phyloP scores from a whole-genome alignment of 73 alveolate genomes.

The Durusdinium trenchii region DNA sequence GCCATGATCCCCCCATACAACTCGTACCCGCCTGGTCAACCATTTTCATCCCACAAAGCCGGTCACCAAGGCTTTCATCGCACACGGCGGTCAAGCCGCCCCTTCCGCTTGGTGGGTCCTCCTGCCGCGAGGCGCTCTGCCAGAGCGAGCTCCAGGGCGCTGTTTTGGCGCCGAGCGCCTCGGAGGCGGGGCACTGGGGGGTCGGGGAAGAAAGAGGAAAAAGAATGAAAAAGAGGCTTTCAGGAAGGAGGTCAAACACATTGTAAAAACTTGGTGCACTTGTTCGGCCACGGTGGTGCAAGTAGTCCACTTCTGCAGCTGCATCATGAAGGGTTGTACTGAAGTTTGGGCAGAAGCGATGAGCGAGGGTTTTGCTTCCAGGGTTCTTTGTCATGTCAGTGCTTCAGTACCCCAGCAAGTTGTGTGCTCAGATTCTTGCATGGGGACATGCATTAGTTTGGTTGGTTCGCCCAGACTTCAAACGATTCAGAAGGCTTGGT shows the following conservation, averaged over 20 bases:
- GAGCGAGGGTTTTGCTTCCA: not conserved
- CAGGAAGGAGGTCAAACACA: not conserved
- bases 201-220: not conserved
- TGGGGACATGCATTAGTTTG: no score
- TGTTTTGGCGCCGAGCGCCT: constrained; percentile 64
- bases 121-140: constrained; percentile 62
- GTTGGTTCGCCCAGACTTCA: no score
- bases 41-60: not conserved
- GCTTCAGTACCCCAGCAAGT: no score
- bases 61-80: not conserved
- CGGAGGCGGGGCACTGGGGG: constrained; percentile 50
- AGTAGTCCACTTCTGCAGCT: not conserved
- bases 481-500: no score
- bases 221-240: not conserved
- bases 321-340: no score
- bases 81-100: not conserved
- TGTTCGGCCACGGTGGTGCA: not conserved
- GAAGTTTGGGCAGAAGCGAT: no score
- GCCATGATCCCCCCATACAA: not conserved
- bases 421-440: no score
- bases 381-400: not conserved
- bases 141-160: constrained; percentile 62
- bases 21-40: not conserved
- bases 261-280: not conserved
- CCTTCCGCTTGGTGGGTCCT: not conserved